Evolutionary conservation across 164 flowering plant species (phyloP), one percentile per base, ranked within the genome.

Genomic region (Brasenia schreberi): DNA sequence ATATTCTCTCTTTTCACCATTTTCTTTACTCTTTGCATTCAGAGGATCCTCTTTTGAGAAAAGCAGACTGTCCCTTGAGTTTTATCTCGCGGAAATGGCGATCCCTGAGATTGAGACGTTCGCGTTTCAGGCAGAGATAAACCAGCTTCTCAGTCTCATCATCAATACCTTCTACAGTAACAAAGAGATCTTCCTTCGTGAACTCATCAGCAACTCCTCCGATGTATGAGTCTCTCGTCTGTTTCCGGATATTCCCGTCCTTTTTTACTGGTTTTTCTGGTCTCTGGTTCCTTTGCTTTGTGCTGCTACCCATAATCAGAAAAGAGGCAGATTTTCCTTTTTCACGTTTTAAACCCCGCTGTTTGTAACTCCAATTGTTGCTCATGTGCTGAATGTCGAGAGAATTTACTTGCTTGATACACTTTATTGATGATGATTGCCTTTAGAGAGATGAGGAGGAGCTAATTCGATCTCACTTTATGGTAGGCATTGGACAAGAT

Each of bases 151-250:
- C 63, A 88, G 94, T 62, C 73, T 88, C 65, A 88, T 88, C 77
- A 88, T 88, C 83, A 88, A 88, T 66, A 84, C 94, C 2, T 88
- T 88, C 72, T 87, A 87, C 85, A 81, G 85, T 75, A 86, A 85
- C 86, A 88, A 85, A 73, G 95, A 88, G 83, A 89, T 89, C 12
- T 89, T 89, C 79, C 86, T 89, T 23, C 83, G 96, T 17, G 96
- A 89, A 63, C 70, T 87, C 67, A 89, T 89, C 81, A 85, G 88
- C 81, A 89, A 89, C 53, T 52, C 92, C 6, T 89, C 96, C 14
- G 96, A 89, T 68, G 89, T 67, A n/a, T n/a, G 69, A 9, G 17
- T 12, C 5, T 42, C 12, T 45, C 1, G 0, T 5, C 11, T 7
- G 43, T 42, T 18, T 11, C 12, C 39, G 11, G n/a, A 27, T 10